Base-by-base conservation (phyloP, 768 basidiomycete species). In the Suillus subalutaceus region DNA sequence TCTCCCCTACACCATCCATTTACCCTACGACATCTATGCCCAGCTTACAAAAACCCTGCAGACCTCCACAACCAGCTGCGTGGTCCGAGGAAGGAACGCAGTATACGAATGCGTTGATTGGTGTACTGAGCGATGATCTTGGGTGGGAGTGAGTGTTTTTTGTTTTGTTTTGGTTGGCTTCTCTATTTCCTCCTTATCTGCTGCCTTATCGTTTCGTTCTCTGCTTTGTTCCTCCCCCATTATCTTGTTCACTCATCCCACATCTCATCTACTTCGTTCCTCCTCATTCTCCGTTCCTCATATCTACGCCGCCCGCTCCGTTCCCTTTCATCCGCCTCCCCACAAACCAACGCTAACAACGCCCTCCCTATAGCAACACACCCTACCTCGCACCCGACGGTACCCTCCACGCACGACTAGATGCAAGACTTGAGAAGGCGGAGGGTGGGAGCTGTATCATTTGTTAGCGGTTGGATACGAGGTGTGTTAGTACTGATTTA, bases 121-220 rank as follows among this genome's bases (percentile, higher is more conserved):
- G 81, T 67, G 67, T 66, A 69, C 53, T 73, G 73, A 74, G 87
- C 3, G 72, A 78, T 0, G 84, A 84, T 63, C 70, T 89, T 4
- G 82, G 85, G 59, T 86, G 86, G 63, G 80, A 81, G 88, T 89
- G 63, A 74, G 87, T 80, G 26, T 3, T 32, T 10, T 5, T 9
- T 10, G 4, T 32, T 9, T 56, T n/a, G 9, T 4, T 13, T 48
- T 6, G 6, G 5, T 13, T 13, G 48, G 12, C 2, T 23, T 18
- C 7, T 55, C 16, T 32, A 4, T 10, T 32, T 32, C 18, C 9
- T 30, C 8, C 7, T 26, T 10, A 2, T 32, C 18, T 32, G 9
- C 9, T 55, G 16, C 16, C 26, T 38, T n/a, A 26, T 10, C n/a
- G 12, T 37, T 53, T 32, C 9, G 16, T 26, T 26, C 26, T 26